These are phyloP conservation scores for Syzygium oleosum DNA, from an alignment of 345 rosid genomes.

Conservation along the genomic window DNA sequence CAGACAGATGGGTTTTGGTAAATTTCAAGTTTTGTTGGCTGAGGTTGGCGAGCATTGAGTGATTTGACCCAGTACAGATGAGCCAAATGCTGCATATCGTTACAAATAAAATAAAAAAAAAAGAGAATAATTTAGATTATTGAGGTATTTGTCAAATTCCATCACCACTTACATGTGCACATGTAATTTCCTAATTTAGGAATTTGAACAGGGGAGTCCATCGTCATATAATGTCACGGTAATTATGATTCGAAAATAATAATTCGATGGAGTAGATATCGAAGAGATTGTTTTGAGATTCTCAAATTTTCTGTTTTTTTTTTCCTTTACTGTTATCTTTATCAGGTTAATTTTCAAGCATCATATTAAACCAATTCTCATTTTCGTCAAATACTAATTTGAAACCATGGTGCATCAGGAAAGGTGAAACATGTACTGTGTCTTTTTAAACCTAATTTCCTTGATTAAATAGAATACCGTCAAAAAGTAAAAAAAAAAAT, in stretches of 20 bases:
- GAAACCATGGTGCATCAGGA: neutral
- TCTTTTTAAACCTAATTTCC: neutral
- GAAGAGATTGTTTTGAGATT: neutral
- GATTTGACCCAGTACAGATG: neutral
- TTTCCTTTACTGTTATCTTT: neutral
- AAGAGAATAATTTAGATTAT: neutral
- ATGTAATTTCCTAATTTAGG: neutral
- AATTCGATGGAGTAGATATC: too few species aligned
- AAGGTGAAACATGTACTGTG: neutral
- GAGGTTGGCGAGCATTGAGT: neutral
- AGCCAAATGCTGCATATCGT: neutral
- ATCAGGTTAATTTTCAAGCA: neutral
- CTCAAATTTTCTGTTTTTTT: neutral
- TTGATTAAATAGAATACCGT: neutral
- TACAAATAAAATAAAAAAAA: neutral
- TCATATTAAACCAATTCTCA: neutral
- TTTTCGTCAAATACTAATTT: fast-evolving
- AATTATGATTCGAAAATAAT: fast-evolving
- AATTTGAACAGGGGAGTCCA: neutral
- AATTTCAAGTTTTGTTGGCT: neutral
- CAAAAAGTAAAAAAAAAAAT: neutral
- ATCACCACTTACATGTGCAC: neutral
- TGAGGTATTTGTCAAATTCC: neutral
- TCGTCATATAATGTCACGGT: neutral
- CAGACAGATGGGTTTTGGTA: neutral